Evolutionary conservation across 495 filamentous ascomycete species (phyloP).

Genomic region (Penicillium parvum): DNA sequence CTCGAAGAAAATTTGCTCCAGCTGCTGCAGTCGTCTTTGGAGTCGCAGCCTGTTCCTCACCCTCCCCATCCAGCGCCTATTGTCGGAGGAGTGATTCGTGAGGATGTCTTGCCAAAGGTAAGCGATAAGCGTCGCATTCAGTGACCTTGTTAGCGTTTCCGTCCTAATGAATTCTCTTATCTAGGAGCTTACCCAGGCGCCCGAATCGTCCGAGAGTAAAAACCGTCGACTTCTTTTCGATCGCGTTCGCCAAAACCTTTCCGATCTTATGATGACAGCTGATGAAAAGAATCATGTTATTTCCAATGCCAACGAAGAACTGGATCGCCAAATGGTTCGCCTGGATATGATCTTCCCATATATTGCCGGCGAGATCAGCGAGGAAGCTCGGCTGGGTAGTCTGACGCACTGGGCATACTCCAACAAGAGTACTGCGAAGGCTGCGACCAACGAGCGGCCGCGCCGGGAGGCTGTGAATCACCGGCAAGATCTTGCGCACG

Average conservation of each 20-base stretch:
- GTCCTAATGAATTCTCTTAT: constrained; percentile 11
- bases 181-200: constrained; percentile 29
- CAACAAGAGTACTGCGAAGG: constrained; percentile 67
- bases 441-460: constrained; percentile 61
- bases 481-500: constrained; percentile 50
- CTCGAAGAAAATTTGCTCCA: constrained; percentile 59
- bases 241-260: constrained; percentile 55
- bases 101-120: constrained; percentile 38
- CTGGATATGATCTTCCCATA: constrained; percentile 80
- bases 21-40: constrained; percentile 62
- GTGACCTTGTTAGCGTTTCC: too few species aligned
- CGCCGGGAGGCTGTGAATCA: constrained; percentile 71
- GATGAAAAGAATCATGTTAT: constrained; percentile 98
- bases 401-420: constrained; percentile 93
- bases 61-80: constrained; percentile 39
- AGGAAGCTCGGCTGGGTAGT: constrained; percentile 88
- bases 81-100: constrained; percentile 35
- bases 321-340: constrained; percentile 78
- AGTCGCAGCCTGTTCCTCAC: constrained; percentile 44
- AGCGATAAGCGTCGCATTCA: too few species aligned
- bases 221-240: constrained; percentile 63
- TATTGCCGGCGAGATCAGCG: constrained; percentile 85
- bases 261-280: constrained; percentile 74
- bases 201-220: constrained; percentile 37
- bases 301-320: constrained; percentile 78